Evolutionary conservation across 345 rosid species (phyloP), one percentile per base, ranked within the genome.

Genomic region (Kernera saxatilis): DNA sequence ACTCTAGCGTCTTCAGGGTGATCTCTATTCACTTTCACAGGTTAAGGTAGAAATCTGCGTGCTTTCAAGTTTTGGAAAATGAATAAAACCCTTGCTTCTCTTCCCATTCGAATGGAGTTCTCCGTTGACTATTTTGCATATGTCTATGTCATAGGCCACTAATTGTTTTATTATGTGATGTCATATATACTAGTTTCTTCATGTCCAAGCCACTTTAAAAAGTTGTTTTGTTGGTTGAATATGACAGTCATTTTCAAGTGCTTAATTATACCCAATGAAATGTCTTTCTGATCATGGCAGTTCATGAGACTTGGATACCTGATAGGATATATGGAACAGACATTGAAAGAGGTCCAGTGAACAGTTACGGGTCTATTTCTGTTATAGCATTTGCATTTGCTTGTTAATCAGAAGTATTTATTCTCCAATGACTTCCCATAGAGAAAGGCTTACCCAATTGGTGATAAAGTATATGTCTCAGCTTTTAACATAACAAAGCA

Each of bases 291-390:
- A 18, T 70, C 74, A 23, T 86, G 82, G 80, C 93, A 94, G 99
- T 94, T 91, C 83, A 83, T 88, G 92, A 86, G 99, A 83, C 92
- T 94, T 60, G 96, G 96, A 25, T 94, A 88, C 83, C 79, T 94
- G 70, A 80, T 89, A 76, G 99, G 99, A 70, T 87, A 70, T 87
- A 86, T 78, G 99, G 95, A 78, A 71, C 83, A 66, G 85, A 88
- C 78, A 82, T 94, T 56, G 96, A 91, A 85, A 89, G 86, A 83
- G 91, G 99, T 80, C 96, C 99, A 51, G 84, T 88, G 57, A 94
- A 94, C 86, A 94, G 99, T 96, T 89, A 81, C 55, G 6, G 8
- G 29, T 60, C 71, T 39, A 63, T 43, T 49, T 70, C 17, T 39
- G 23, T 49, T 50, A 8, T 33, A 55, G 46, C 41, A 43, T 60